These are phyloP conservation scores for Pythium dissotocum DNA, from an alignment of 352 stramenopile genomes.

Conservation along the genomic window DNA sequence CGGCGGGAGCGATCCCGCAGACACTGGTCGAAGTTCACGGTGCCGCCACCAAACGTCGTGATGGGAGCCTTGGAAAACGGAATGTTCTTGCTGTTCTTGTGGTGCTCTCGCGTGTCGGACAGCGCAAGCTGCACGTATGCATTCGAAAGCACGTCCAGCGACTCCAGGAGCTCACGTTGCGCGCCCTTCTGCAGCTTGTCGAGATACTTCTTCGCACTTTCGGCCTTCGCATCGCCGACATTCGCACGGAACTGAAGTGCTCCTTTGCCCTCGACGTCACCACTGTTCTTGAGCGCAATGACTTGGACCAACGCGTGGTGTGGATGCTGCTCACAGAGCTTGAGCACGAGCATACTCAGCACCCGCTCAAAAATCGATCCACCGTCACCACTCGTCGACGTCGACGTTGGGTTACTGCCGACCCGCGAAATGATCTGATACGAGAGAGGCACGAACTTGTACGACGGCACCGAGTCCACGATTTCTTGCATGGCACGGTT, in stretches of 20 bases:
- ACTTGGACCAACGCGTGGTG: slow-evolving; percentile 97
- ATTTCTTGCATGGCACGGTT: slow-evolving; percentile 88
- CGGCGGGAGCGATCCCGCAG: slow-evolving; percentile 56
- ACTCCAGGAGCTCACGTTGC: slow-evolving; percentile 64
- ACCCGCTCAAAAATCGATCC: slow-evolving; percentile 75
- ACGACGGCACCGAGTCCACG: slow-evolving; percentile 88
- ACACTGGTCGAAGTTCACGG: slow-evolving; percentile 68
- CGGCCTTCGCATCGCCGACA: slow-evolving; percentile 74
- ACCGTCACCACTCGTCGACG: slow-evolving; percentile 12
- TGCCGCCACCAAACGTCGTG: slow-evolving; percentile 30
- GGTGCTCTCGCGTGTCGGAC: slow-evolving; percentile 78
- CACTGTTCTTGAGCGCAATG: slow-evolving; percentile 94
- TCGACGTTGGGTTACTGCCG: slow-evolving; percentile 38
- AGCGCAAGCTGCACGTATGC: slow-evolving; percentile 83
- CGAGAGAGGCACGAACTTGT: slow-evolving; percentile 96
- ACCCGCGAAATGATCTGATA: slow-evolving; percentile 98
- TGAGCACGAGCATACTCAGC: slow-evolving; percentile 88
- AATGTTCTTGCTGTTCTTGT: slow-evolving; percentile 77
- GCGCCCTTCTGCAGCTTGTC: slow-evolving; percentile 54
- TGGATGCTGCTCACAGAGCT: slow-evolving; percentile 94
- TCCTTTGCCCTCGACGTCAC: slow-evolving; percentile 83
- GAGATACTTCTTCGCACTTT: slow-evolving; percentile 63
- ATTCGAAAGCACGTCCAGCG: slow-evolving; percentile 69
- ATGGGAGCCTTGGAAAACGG: slow-evolving; percentile 61
- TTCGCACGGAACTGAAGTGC: slow-evolving; percentile 78